phyloP scores from a whole-genome alignment of 306 rosid genomes.

The Arachis hypogaea region DNA sequence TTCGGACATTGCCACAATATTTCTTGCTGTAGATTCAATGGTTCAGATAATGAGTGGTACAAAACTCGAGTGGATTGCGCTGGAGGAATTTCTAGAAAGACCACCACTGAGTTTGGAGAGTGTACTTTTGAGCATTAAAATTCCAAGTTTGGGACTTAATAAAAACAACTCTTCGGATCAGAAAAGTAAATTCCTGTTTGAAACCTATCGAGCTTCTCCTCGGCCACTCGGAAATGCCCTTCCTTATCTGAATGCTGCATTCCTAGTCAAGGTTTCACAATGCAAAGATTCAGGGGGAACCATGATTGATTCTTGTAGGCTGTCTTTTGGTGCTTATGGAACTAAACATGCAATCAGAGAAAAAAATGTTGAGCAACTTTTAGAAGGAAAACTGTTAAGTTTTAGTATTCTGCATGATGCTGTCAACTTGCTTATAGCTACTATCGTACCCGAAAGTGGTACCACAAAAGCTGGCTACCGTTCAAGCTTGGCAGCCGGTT shows the following conservation, averaged over 20 bases:
- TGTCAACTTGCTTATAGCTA: slow-evolving; percentile 51
- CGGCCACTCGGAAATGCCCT: slow-evolving; percentile 88
- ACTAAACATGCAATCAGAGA: slow-evolving; percentile 77
- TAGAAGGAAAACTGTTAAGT: slow-evolving; percentile 63
- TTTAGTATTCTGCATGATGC: slow-evolving; percentile 60
- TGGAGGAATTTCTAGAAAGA: slow-evolving; percentile 72
- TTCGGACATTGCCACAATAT: slow-evolving; percentile 74
- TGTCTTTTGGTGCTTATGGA: slow-evolving; percentile 81
- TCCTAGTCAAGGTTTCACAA: slow-evolving; percentile 66
- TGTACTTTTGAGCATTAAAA: slow-evolving; percentile 64
- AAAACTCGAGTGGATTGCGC: slow-evolving; percentile 50
- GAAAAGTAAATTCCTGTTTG: slow-evolving; percentile 53
- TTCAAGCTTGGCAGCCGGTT: slow-evolving; percentile 80
- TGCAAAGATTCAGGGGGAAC: slow-evolving; percentile 53
- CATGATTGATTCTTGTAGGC: slow-evolving; percentile 53
- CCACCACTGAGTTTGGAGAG: slow-evolving; percentile 59
- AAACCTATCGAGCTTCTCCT: slow-evolving; percentile 83
- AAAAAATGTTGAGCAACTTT: slow-evolving; percentile 67
- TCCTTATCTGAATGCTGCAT: slow-evolving; percentile 78
- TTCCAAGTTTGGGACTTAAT: slow-evolving; percentile 57
- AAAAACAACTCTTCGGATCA: slow-evolving; percentile 42
- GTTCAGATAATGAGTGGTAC: slow-evolving; percentile 62
- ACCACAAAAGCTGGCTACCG: slow-evolving; percentile 58
- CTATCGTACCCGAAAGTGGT: slow-evolving; percentile 63
- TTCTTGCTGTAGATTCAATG: slow-evolving; percentile 67